phyloP scores from a whole-genome alignment of 148 eudicot genomes.

The Talinum fruticosum region DNA sequence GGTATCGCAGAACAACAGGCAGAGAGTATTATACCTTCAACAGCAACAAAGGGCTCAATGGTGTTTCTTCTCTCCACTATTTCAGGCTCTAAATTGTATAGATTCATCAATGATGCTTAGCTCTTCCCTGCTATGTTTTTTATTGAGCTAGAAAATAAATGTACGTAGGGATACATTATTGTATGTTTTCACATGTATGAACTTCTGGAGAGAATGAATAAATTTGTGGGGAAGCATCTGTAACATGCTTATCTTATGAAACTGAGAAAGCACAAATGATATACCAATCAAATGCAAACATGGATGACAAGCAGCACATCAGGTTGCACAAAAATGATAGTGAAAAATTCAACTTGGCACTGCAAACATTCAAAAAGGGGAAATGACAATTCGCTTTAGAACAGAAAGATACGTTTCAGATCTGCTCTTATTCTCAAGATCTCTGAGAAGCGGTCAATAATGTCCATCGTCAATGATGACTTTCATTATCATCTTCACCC shows the following conservation, averaged over 20 bases:
- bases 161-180: background rate
- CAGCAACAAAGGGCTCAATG: background rate
- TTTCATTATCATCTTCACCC: slow-evolving; percentile 42
- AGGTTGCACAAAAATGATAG: slow-evolving; percentile 13
- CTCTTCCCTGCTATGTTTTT: background rate
- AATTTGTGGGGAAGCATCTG: background rate
- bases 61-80: slow-evolving; percentile 6
- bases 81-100: background rate
- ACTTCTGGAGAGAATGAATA: background rate
- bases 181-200: background rate
- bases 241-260: background rate
- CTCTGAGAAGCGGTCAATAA: background rate
- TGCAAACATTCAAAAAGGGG: background rate
- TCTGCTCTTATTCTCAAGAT: slow-evolving; percentile 18
- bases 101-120: background rate
- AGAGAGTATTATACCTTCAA: background rate
- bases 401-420: slow-evolving; percentile 8
- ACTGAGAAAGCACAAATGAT: background rate
- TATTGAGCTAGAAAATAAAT: background rate
- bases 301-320: background rate
- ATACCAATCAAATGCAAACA: slow-evolving; percentile 9
- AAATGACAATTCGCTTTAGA: slow-evolving; percentile 11
- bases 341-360: slow-evolving; percentile 12
- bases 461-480: slow-evolving; percentile 17
- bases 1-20: background rate